Base-by-base conservation (phyloP, 2,329 filamentous ascomycete species). In the Cercospora brassicicola region DNA sequence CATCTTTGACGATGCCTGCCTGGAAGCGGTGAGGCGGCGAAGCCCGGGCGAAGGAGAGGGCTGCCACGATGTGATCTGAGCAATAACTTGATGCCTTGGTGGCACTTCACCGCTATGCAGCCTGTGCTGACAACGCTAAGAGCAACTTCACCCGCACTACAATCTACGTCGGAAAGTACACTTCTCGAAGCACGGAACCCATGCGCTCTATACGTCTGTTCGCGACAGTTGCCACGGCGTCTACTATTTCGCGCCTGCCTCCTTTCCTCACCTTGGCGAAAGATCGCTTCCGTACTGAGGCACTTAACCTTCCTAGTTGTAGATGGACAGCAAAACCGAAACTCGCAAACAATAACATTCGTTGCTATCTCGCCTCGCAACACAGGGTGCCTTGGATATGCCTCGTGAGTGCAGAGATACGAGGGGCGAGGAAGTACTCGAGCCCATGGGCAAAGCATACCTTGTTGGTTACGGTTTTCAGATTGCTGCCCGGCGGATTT, bases 401-500 rank as follows among this genome's bases (percentile, higher is more conserved):
- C 15, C 6, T 2, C 15, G 15, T n/a, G 15, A 42, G 8, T 0
- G 3, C 36, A 42, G 36, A 42, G 15, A n/a, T n/a, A n/a, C 15
- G 15, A 42, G 15, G 36, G 36, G 15, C 15, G 36, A 42, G 36
- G 36, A n/a, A 42, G 15, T 1, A 42, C 36, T 42, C 36, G 15
- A n/a, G 36, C 7, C 13, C 15, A n/a, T 2, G 15, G 36, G 15
- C 36, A n/a, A n/a, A 42, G 36, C 36, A 42, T 42, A 15, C 15
- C 36, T 0, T 9, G 36, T 8, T 42, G 15, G 15, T 15, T 2
- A n/a, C 6, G 36, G 15, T 42, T 1, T 9, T 0, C 36, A 8
- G 8, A 3, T n/a, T n/a, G 36, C 15, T 42, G 7, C 36, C 36
- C 76, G 95, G 95, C 69, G 95, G 95, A 60, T 85, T 99, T 18